These are phyloP conservation scores for Tuber umbilicatum DNA, from an alignment of 495 filamentous ascomycete genomes.

Conservation along the genomic window DNA sequence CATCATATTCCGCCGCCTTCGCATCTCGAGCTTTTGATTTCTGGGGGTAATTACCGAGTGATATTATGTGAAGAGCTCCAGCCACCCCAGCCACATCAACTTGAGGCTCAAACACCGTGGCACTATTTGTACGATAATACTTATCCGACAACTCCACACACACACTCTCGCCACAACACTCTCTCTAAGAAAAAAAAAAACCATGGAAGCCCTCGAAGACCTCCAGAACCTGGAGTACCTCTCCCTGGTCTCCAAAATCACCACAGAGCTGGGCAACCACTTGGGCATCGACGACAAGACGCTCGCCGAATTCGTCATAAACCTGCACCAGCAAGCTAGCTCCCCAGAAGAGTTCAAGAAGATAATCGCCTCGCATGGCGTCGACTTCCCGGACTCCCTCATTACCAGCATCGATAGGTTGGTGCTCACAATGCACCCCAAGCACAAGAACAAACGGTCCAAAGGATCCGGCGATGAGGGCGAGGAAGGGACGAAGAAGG, in stretches of 20 bases:
- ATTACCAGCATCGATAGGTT: constrained; percentile 86
- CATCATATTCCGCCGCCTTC: too few relatives aligned
- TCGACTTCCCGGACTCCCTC: constrained; percentile 82
- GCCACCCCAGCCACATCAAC: not conserved
- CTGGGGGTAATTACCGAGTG: not conserved
- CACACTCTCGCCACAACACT: not conserved
- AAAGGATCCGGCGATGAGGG: constrained; percentile 39
- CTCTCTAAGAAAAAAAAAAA: not conserved
- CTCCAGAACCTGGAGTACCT: constrained; percentile 83
- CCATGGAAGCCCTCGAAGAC: constrained; percentile 65
- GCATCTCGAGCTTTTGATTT: too few relatives aligned
- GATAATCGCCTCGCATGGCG: constrained; percentile 65
- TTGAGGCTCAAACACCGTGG: not conserved
- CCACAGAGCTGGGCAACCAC: constrained; percentile 88
- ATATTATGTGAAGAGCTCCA: not conserved
- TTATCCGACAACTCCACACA: not conserved
- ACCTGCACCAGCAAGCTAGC: constrained; percentile 70
- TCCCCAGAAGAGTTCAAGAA: constrained; percentile 64
- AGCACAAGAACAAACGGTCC: constrained; percentile 46
- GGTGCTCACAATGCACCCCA: constrained; percentile 83
- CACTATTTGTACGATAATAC: not conserved
- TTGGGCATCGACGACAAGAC: constrained; percentile 89
- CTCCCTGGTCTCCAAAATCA: constrained; percentile 90
- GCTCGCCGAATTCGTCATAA: constrained; percentile 89
- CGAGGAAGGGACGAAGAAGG: constrained; percentile 47